Percentiles rank a stretch among this genome's conserved stretches.
phyloP scores from a whole-genome alignment of 208 protist species.

The Leishmania gerbilli region DNA sequence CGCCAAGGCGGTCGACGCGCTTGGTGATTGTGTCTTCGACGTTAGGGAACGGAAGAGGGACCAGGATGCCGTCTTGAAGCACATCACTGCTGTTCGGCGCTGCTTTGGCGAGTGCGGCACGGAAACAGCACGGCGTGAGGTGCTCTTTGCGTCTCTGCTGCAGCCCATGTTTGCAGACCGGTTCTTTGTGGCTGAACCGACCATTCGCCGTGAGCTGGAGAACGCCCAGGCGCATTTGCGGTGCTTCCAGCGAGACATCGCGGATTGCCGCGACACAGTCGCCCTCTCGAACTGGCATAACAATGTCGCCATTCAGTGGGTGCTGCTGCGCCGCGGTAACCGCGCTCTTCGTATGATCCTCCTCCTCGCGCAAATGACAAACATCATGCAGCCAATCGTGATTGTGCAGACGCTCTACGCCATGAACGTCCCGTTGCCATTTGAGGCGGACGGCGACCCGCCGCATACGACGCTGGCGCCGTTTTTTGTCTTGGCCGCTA shows the following conservation, averaged over 20 bases:
- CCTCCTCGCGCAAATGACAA: constrained; percentile 70
- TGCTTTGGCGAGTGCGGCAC: constrained; percentile 86
- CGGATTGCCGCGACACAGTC: constrained; percentile 81
- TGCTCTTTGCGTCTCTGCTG: constrained; percentile 64
- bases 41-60: constrained; percentile 41
- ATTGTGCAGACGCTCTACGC: constrained; percentile 81
- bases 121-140: constrained; percentile 71
- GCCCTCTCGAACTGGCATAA: constrained; percentile 87
- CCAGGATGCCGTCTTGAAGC: constrained; percentile 70
- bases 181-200: constrained; percentile 58
- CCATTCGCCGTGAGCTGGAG: constrained; percentile 57
- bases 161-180: constrained; percentile 60
- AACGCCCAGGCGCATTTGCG: constrained; percentile 66
- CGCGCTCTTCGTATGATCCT: constrained; percentile 74
- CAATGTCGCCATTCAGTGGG: constrained; percentile 79
- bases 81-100: constrained; percentile 75
- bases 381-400: constrained; percentile 84
- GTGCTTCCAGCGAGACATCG: constrained; percentile 73
- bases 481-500: constrained; percentile 65
- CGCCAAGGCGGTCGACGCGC: constrained; percentile 58
- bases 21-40: constrained; percentile 76
- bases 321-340: constrained; percentile 66
- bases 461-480: constrained; percentile 42
- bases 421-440: constrained; percentile 83
- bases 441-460: constrained; percentile 53